These are phyloP conservation scores for Suhomyces terraborum DNA, from an alignment of 1,139 yeast genomes.

Conservation along the genomic window DNA sequence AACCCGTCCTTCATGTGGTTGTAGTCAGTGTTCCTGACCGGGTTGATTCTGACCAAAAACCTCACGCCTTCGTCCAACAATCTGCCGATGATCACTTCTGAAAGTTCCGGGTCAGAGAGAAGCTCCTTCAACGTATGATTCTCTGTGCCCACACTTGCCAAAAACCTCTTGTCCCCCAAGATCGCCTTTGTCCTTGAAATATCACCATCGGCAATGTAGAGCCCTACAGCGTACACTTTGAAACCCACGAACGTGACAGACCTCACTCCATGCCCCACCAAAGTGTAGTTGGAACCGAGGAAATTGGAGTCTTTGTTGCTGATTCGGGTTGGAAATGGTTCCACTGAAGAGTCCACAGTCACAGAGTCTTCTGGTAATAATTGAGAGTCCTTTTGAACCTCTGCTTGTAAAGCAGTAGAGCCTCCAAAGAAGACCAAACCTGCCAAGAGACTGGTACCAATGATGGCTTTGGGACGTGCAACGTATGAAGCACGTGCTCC, in stretches of 20 bases:
- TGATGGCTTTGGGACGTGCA: neutral
- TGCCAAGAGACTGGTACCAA: conserved; percentile 2
- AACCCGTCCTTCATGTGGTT: conserved; percentile 88
- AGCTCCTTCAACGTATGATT: conserved; percentile 19
- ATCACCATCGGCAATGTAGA: conserved; percentile 70
- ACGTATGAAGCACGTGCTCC: neutral
- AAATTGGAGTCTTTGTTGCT: conserved; percentile 22
- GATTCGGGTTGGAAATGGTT: conserved; percentile 50
- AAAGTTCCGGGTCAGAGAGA: conserved; percentile 31
- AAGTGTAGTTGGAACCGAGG: conserved; percentile 35
- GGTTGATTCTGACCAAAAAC: conserved; percentile 74
- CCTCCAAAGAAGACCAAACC: neutral
- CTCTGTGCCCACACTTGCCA: conserved; percentile 15
- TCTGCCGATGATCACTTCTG: conserved; percentile 54
- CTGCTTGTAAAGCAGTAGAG: conserved; percentile 1
- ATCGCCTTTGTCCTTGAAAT: conserved; percentile 46
- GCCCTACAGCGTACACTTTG: conserved; percentile 84
- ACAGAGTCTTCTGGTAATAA: conserved; percentile 23
- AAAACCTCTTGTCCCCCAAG: conserved; percentile 24
- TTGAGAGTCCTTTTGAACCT: conserved; percentile 3
- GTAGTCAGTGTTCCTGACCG: conserved; percentile 87
- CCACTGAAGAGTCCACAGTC: conserved; percentile 51
- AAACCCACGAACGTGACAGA: conserved; percentile 80
- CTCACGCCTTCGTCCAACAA: conserved; percentile 63
- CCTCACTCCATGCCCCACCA: conserved; percentile 80